Conservation (phyloP, 495 filamentous ascomycete genomes). For the Letharia lupina region DNA sequence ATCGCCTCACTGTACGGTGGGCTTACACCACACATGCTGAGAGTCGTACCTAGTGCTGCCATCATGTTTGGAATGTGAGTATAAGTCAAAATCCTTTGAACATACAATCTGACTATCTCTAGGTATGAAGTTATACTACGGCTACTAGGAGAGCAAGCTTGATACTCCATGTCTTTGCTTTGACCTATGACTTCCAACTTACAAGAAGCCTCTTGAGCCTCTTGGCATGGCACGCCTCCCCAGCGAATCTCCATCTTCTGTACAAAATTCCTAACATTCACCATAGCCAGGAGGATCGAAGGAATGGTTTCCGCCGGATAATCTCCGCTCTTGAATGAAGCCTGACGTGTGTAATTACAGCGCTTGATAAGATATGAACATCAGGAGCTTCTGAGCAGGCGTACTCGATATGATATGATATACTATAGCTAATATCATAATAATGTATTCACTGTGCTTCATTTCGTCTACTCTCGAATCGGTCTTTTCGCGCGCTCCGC, state of each 20-base stretch:
- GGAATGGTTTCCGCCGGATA: background rate
- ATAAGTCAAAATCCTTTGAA: background rate
- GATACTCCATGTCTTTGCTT: background rate
- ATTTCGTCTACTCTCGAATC: background rate
- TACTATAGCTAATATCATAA: background rate
- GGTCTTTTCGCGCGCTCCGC: background rate
- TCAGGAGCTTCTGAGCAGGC: background rate
- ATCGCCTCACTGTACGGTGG: constrained; percentile 50
- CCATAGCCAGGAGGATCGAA: background rate
- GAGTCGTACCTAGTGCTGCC: constrained; percentile 71
- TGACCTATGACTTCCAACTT: background rate
- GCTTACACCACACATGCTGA: constrained; percentile 49
- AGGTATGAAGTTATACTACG: constrained; percentile 63
- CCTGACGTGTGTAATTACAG: background rate
- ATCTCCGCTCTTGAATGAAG: background rate
- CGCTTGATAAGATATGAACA: background rate
- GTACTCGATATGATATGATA: background rate
- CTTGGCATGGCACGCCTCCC: background rate
- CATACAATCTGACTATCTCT: constrained; percentile 2
- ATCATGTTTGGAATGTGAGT: constrained; percentile 86
- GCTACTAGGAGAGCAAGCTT: constrained; percentile 31
- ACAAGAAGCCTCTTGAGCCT: background rate
- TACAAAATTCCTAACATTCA: background rate
- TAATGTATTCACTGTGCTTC: background rate
- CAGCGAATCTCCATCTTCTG: background rate